phyloP scores from a whole-genome alignment of 305 asterid species.

The Striga hermonthica region DNA sequence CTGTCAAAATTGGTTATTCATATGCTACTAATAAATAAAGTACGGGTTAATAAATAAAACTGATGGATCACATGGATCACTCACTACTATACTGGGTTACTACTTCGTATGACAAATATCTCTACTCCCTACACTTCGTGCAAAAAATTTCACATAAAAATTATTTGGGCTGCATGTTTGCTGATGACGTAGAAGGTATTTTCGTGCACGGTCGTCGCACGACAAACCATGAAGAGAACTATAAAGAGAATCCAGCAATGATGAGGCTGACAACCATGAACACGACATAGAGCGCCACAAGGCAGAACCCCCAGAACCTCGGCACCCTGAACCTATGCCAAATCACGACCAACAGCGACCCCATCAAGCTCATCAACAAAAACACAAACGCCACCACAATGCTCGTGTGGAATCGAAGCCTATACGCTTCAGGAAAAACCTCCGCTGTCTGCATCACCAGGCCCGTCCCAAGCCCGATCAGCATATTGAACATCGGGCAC shows the following conservation, averaged over 20 bases:
- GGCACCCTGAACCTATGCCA: constrained; percentile 91
- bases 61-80: no score
- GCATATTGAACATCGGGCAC: constrained; percentile 98
- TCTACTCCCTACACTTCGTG: no score
- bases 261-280: constrained; percentile 67
- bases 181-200: no score
- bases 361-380: constrained; percentile 91
- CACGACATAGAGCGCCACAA: constrained; percentile 68
- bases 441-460: constrained; percentile 70
- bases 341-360: constrained; percentile 78
- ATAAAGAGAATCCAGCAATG: constrained; percentile 59
- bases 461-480: constrained; percentile 88
- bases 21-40: no score
- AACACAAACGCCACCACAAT: constrained; percentile 85
- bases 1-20: no score
- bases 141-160: no score
- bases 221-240: constrained; percentile 19
- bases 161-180: no score
- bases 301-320: constrained; percentile 95
- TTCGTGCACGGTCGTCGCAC: no score
- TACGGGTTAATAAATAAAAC: no score
- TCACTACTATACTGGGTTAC: no score
- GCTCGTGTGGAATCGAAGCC: constrained; percentile 75
- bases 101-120: no score
- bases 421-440: constrained; percentile 74